Percentiles rank a stretch among this genome's conserved stretches.
These are phyloP conservation scores for Orychophragmus violaceus DNA, from an alignment of 345 rosid genomes.

Conservation along the genomic window DNA sequence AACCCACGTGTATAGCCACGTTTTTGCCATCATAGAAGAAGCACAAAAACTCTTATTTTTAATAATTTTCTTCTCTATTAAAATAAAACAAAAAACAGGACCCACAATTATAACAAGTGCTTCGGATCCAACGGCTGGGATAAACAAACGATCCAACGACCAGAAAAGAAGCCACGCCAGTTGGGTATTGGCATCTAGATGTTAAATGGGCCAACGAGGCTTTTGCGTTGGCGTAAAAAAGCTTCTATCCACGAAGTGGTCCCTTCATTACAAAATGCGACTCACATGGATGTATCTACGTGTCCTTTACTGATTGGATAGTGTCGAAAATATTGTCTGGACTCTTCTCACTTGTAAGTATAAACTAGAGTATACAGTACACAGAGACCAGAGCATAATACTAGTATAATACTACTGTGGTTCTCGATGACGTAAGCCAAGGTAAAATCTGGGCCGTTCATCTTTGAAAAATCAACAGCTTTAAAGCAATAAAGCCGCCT, in stretches of 20 bases:
- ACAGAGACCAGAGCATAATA: too few relatives aligned
- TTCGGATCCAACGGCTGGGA: conserved; percentile 29
- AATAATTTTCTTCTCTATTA: too few relatives aligned
- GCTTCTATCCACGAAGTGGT: conserved; percentile 29
- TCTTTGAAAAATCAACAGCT: not conserved
- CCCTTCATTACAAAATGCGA: conserved; percentile 17
- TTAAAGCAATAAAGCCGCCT: conserved; percentile 10
- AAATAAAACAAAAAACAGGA: too few relatives aligned
- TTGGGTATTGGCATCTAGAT: conserved; percentile 4
- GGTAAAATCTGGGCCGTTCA: not conserved
- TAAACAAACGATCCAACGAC: conserved; percentile 11
- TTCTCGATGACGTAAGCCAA: not conserved
- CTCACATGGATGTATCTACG: conserved; percentile 25
- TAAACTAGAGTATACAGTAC: too few relatives aligned
- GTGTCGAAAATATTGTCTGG: conserved; percentile 1
- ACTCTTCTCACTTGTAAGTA: not conserved
- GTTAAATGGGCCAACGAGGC: conserved; percentile 5
- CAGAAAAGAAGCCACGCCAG: not conserved
- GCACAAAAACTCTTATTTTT: too few relatives aligned
- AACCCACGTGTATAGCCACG: conserved; percentile 32
- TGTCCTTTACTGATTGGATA: not conserved
- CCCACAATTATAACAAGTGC: conserved; percentile 10
- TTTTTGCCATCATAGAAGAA: conserved; percentile 27
- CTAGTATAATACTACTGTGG: not conserved
- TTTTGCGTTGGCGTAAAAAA: conserved; percentile 26